Base-by-base conservation (phyloP, 1,139 yeast genomes). In the Sugiyamaella novakii region DNA sequence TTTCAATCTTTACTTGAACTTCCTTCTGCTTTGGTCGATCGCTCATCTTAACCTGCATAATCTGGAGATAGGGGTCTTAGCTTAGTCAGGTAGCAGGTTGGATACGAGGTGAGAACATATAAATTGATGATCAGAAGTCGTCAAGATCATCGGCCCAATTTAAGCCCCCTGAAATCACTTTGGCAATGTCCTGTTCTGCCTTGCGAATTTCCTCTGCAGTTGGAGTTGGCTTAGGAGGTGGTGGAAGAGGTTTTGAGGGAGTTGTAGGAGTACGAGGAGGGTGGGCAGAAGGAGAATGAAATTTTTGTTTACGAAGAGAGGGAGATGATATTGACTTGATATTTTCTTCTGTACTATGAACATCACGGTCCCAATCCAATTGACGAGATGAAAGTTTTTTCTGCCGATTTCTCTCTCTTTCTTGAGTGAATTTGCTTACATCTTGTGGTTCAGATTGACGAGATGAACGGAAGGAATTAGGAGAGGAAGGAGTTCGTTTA, bases 91-190 rank as follows among this genome's bases (percentile, higher is more conserved):
- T n/a, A n/a, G n/a, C n/a, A n/a, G n/a, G n/a, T n/a, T n/a, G n/a
- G n/a, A n/a, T n/a, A n/a, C n/a, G n/a, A n/a, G n/a, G n/a, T n/a
- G n/a, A n/a, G n/a, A n/a, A n/a, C n/a, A n/a, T n/a, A n/a, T n/a
- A n/a, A n/a, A n/a, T n/a, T n/a, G n/a, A n/a, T n/a, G n/a, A 6
- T 39, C 36, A 43, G 29, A 39, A 44, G 21, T 49, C 50, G 8
- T 54, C 55, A 3, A 39, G 36, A 7, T 55, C 57, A 35, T 55
- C 59, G 12, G 59, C 57, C 59, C 59, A 55, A 43, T 53, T 47
- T 29, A 54, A 11, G 2, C 38, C 44, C 10, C 51, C 51, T 28
- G 43, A 31, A 3, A 31, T 22, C n/a, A 47, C 33, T 33, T 40
- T 36, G 10, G 47, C 47, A 15, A 41, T 43, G 12, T 47, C 51